These are phyloP conservation scores for Lobosporangium transversale DNA, from an alignment of 192 early-diverging fungal species.

Conservation along the genomic window DNA sequence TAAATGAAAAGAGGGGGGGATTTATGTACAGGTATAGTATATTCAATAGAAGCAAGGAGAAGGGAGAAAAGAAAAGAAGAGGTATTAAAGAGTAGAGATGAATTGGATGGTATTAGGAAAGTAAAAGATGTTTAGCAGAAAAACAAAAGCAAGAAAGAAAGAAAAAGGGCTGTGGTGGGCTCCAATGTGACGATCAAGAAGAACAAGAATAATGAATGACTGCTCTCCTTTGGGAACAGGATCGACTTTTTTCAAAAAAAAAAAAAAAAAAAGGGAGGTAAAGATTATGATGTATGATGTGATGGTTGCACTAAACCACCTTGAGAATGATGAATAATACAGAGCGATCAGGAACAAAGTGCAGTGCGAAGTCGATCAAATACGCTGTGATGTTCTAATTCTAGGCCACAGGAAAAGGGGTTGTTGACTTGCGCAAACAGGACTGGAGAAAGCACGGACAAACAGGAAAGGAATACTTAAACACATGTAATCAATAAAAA, in stretches of 20 bases:
- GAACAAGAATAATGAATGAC: background rate
- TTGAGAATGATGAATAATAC: too few species aligned
- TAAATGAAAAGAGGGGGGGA: background rate
- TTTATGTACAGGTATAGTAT: background rate
- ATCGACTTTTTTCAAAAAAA: conserved; percentile 3
- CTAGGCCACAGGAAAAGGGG: too few species aligned
- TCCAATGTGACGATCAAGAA: background rate
- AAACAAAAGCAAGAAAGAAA: background rate
- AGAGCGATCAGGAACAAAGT: too few species aligned
- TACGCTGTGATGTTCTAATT: too few species aligned
- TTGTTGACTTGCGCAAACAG: background rate
- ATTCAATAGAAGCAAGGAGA: too few species aligned
- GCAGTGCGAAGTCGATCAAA: too few species aligned
- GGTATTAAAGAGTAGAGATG: background rate
- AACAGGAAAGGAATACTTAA: too few species aligned
- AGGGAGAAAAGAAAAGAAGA: too few species aligned
- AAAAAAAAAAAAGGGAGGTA: background rate
- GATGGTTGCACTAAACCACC: too few species aligned
- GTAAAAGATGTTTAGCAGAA: background rate
- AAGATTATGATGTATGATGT: too few species aligned
- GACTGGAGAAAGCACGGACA: background rate
- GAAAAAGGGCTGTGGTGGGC: background rate
- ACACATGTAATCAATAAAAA: too few species aligned
- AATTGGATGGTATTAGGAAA: background rate
- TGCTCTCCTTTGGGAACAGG: background rate